phyloP scores from a whole-genome alignment of 2,329 filamentous ascomycete genomes.

The Plectosphaerella plurivora region DNA sequence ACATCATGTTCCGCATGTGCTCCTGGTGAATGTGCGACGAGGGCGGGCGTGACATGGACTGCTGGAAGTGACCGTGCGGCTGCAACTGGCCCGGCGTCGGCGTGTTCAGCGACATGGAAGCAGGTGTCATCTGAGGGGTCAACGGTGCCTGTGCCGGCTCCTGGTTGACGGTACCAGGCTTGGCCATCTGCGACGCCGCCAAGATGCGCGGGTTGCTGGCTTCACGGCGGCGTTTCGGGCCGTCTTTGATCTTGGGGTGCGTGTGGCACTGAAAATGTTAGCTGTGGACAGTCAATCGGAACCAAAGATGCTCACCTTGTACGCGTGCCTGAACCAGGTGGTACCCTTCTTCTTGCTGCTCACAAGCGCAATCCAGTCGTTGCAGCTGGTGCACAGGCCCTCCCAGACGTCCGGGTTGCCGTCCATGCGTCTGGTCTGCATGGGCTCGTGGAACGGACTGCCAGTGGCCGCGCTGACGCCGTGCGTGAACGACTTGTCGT shows the following conservation, averaged over 20 bases:
- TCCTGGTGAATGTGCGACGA: neutral
- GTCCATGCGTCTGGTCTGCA: slow-evolving; percentile 71
- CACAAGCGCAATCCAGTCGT: slow-evolving; percentile 75
- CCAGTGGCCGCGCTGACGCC: slow-evolving; percentile 81
- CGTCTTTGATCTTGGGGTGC: slow-evolving; percentile 67
- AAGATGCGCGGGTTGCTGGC: slow-evolving; percentile 45
- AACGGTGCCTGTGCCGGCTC: slow-evolving; percentile 30
- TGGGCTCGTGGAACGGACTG: slow-evolving; percentile 71
- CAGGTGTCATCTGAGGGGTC: slow-evolving; percentile 41
- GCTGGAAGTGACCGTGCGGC: slow-evolving; percentile 7
- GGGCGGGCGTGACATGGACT: neutral
- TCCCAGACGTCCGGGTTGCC: slow-evolving; percentile 81
- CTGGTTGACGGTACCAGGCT: slow-evolving; percentile 30
- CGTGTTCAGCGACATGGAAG: slow-evolving; percentile 27
- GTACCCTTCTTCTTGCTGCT: slow-evolving; percentile 92
- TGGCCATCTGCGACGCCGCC: slow-evolving; percentile 37
- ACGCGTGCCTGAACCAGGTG: slow-evolving; percentile 85
- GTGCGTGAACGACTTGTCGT: slow-evolving; percentile 87
- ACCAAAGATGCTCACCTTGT: slow-evolving; percentile 57
- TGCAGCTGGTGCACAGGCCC: slow-evolving; percentile 72
- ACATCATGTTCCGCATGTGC: slow-evolving; percentile 2
- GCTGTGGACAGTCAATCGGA: slow-evolving; percentile 4
- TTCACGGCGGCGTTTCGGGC: slow-evolving; percentile 63
- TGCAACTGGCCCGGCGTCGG: slow-evolving; percentile 28
- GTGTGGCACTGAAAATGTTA: slow-evolving; percentile 55